Percentiles rank a stretch among this genome's conserved stretches.
phyloP scores from a whole-genome alignment of 768 basidiomycete species.

The Rhizopogon rudus region DNA sequence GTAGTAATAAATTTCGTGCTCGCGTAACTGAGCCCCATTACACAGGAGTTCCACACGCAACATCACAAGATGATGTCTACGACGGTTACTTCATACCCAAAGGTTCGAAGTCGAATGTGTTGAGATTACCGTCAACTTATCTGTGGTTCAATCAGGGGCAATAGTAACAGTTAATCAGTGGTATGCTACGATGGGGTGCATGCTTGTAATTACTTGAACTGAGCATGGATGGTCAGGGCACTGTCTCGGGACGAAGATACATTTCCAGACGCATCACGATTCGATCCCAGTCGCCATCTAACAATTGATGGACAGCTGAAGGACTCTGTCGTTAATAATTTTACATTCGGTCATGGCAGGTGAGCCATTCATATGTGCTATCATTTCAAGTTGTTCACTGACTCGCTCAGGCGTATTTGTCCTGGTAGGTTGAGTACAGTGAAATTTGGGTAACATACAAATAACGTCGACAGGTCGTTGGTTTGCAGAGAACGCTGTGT shows the following conservation, averaged over 20 bases:
- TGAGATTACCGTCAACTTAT: not conserved
- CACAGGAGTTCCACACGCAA: slow-evolving; percentile 18
- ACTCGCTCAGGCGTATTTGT: not conserved
- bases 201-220: not conserved
- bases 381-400: not conserved
- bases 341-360: not conserved
- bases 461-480: not conserved
- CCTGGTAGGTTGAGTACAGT: not conserved
- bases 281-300: not conserved
- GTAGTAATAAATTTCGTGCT: not conserved
- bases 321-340: not conserved
- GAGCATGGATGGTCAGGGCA: not conserved
- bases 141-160: not conserved
- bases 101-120: slow-evolving; percentile 29
- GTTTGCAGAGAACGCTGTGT: not conserved
- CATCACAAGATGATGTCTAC: slow-evolving; percentile 33
- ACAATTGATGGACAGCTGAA: not conserved
- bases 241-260: not conserved
- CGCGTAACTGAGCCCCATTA: not conserved
- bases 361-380: not conserved
- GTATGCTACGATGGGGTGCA: not conserved
- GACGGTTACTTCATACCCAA: slow-evolving; percentile 43
- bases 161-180: not conserved
- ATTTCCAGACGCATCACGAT: not conserved
- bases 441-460: no score